These are phyloP conservation scores for Takakia lepidozioides DNA, from an alignment of 225 moss, liverwort and hornwort species.

Conservation along the genomic window DNA sequence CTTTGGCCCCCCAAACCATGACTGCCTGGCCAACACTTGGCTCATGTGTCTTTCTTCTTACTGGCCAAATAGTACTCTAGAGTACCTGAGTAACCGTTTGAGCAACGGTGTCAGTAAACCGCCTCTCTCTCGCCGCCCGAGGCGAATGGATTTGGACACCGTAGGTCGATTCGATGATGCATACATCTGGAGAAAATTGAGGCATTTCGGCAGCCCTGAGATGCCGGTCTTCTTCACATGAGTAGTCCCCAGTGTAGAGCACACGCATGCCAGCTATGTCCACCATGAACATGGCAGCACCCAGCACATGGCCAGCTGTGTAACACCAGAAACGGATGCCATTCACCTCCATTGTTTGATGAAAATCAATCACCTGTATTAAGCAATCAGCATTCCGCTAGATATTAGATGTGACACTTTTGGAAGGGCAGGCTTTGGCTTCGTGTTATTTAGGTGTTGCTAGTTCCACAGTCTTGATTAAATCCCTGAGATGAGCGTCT, in stretches of 20 bases:
- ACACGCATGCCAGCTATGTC: constrained; percentile 95
- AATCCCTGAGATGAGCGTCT: too few relatives aligned
- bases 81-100: constrained; percentile 77
- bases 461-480: too few relatives aligned
- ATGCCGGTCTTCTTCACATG: constrained; percentile 93
- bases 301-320: constrained; percentile 91
- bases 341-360: constrained; percentile 99
- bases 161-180: constrained; percentile 95
- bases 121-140: constrained; percentile 62
- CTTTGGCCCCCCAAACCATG: too few relatives aligned
- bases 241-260: constrained; percentile 94
- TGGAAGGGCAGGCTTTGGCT: too few relatives aligned
- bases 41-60: too few relatives aligned
- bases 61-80: too few relatives aligned
- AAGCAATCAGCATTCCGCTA: too few relatives aligned
- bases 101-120: constrained; percentile 87
- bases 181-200: constrained; percentile 89
- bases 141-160: constrained; percentile 97
- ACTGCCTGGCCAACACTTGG: too few relatives aligned
- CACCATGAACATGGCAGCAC: constrained; percentile 99
- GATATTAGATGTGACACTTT: neutral
- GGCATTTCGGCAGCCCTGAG: constrained; percentile 97
- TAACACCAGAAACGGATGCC: constrained; percentile 98
- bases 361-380: constrained; percentile 94
- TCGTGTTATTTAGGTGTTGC: too few relatives aligned